Conservation (phyloP, 495 filamentous ascomycete genomes). For the Aspergillus kassunensis region DNA sequence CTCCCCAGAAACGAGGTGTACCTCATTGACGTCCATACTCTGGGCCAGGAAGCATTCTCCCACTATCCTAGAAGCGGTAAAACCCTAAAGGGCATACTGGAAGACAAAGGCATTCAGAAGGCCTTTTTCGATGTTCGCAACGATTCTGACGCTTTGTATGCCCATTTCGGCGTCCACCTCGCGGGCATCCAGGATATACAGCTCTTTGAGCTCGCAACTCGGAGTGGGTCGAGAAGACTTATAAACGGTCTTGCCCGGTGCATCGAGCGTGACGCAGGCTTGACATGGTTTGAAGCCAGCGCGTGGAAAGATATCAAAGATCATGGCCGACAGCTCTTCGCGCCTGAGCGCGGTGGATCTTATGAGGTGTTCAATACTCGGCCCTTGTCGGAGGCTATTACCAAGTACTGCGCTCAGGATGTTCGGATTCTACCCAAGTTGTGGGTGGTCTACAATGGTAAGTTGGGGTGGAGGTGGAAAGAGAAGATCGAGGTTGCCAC, state of each 20-base stretch:
- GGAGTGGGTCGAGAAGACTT: slow-evolving; percentile 22
- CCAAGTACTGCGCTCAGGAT: slow-evolving; percentile 46
- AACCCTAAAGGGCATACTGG: slow-evolving; percentile 50
- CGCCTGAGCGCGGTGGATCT: slow-evolving; percentile 36
- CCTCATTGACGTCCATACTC: slow-evolving; percentile 50
- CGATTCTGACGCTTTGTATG: slow-evolving; percentile 53
- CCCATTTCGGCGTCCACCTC: slow-evolving; percentile 36
- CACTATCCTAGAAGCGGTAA: slow-evolving; percentile 23
- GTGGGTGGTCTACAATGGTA: slow-evolving; percentile 25
- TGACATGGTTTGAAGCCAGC: slow-evolving; percentile 13
- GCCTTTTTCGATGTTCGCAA: slow-evolving; percentile 41
- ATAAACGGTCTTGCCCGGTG: slow-evolving; percentile 42
- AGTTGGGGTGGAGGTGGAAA: slow-evolving; percentile 20
- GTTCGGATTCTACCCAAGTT: slow-evolving; percentile 39
- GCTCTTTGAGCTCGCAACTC: slow-evolving; percentile 49
- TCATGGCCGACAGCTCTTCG: slow-evolving; percentile 34
- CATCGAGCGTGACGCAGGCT: slow-evolving; percentile 32
- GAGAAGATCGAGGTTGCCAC: slow-evolving; percentile 23
- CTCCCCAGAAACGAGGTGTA: slow-evolving; percentile 17
- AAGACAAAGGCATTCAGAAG: slow-evolving; percentile 32
- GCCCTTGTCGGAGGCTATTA: slow-evolving; percentile 39
- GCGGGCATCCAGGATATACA: slow-evolving; percentile 50
- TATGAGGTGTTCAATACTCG: slow-evolving; percentile 49
- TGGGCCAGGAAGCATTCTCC: slow-evolving; percentile 40
- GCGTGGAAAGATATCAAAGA: slow-evolving; percentile 42